Conservation (phyloP, 2,329 filamentous ascomycete genomes). For the Diaporthe citri region DNA sequence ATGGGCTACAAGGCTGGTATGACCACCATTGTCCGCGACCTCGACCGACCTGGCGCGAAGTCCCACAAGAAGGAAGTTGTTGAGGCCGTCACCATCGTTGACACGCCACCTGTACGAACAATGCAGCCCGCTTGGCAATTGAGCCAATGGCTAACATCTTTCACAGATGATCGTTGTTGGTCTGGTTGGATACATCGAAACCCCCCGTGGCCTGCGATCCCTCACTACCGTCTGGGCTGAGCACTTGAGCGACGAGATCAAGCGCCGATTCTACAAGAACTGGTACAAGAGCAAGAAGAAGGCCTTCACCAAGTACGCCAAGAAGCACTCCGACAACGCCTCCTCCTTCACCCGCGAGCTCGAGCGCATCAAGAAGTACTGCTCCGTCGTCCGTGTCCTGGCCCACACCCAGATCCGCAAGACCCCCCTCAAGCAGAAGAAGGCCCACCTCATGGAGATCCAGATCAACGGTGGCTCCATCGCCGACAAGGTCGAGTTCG, state of each 20-base stretch:
- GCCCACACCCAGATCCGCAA: conserved; percentile 99
- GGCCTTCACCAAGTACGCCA: conserved; percentile 99
- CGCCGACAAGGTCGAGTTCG: conserved; percentile 97
- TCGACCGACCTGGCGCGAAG: conserved; percentile 99
- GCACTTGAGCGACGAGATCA: conserved; percentile 98
- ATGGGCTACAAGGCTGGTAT: conserved; percentile 99
- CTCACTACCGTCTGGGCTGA: conserved; percentile 99
- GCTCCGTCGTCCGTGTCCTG: conserved; percentile 98
- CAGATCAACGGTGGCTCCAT: conserved; percentile 98
- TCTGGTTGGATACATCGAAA: conserved; percentile 99
- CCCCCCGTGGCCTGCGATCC: conserved; percentile 97
- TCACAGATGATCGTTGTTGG: conserved; percentile 98
- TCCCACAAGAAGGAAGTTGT: conserved; percentile 99
- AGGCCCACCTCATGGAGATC: conserved; percentile 99
- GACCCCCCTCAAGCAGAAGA: conserved; percentile 99
- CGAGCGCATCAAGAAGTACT: conserved; percentile 99
- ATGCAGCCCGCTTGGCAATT: conserved; percentile 83
- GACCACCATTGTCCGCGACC: conserved; percentile 99
- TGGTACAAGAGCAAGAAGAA: conserved; percentile 99
- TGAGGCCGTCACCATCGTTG: conserved; percentile 88
- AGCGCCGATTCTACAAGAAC: conserved; percentile 99
- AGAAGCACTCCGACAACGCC: conserved; percentile 98
- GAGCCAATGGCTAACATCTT: conserved; percentile 79
- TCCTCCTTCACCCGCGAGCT: conserved; percentile 95
- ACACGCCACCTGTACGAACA: conserved; percentile 95